Conservation (phyloP, 2,329 filamentous ascomycete species). For the Annulohypoxylon truncatum region DNA sequence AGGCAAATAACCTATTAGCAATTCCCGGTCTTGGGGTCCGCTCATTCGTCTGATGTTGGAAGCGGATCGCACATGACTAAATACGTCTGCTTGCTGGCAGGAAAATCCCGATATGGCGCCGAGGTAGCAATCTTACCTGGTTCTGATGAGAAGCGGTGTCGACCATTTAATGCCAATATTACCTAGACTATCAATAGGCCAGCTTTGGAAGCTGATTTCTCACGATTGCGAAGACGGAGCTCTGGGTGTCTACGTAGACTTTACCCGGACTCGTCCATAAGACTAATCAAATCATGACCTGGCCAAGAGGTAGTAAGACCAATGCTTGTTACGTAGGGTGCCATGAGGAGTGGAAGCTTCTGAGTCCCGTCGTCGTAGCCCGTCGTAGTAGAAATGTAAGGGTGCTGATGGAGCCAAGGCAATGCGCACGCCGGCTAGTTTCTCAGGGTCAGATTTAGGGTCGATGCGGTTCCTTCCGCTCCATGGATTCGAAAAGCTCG, state of each 20-base stretch:
- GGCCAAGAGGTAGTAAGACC: slow-evolving; percentile 14
- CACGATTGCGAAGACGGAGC: slow-evolving; percentile 26
- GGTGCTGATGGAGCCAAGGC: slow-evolving; percentile 3
- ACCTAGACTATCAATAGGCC: slow-evolving; percentile 4
- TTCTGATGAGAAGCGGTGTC: neutral
- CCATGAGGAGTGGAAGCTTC: slow-evolving; percentile 17
- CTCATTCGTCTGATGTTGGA: slow-evolving; percentile 20
- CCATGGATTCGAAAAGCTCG: neutral
- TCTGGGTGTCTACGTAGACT: slow-evolving; percentile 19
- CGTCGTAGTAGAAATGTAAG: neutral
- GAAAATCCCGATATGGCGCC: slow-evolving; percentile 32
- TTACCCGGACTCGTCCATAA: slow-evolving; percentile 33
- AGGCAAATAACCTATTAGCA: slow-evolving; percentile 17
- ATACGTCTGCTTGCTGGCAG: slow-evolving; percentile 25
- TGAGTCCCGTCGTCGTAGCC: neutral
- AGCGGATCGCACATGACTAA: slow-evolving; percentile 32
- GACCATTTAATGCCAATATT: slow-evolving; percentile 13
- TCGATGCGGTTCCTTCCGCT: neutral
- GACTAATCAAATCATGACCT: slow-evolving; percentile 4
- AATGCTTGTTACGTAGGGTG: slow-evolving; percentile 18
- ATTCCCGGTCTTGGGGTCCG: slow-evolving; percentile 37
- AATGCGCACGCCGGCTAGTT: neutral
- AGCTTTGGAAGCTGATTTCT: slow-evolving; percentile 7
- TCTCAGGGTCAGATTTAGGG: neutral
- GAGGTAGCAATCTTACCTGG: slow-evolving; percentile 24